These are phyloP conservation scores for Suillus brevipes DNA, from an alignment of 768 basidiomycete species.

Conservation along the genomic window DNA sequence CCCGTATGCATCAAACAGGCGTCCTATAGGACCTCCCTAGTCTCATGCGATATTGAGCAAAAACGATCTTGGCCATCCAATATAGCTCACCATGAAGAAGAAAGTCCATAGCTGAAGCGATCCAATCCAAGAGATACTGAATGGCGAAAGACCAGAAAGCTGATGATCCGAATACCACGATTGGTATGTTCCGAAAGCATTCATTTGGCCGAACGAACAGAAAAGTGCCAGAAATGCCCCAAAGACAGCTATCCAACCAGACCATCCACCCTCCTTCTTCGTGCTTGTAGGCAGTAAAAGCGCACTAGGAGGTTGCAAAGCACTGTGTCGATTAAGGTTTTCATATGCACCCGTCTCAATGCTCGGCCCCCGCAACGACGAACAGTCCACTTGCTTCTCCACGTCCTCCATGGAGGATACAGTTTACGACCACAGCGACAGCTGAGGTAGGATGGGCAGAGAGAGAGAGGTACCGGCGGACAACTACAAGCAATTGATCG, in stretches of 20 bases:
- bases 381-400: conserved; percentile 27
- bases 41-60: conserved; percentile 8
- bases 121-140: conserved; percentile 71
- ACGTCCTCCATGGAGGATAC: conserved; percentile 26
- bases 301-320: conserved; percentile 21
- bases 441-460: conserved; percentile 14
- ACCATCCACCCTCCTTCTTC: conserved; percentile 28
- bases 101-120: conserved; percentile 68
- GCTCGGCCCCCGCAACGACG: conserved; percentile 22
- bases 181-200: conserved; percentile 72
- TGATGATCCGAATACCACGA: conserved; percentile 66
- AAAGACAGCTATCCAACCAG: conserved; percentile 50
- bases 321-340: conserved; percentile 23
- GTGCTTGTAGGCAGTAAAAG: conserved; percentile 17
- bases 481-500: conserved; percentile 16
- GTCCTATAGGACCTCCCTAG: conserved; percentile 64
- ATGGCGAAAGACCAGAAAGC: conserved; percentile 47
- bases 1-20: conserved; percentile 59
- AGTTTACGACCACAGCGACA: conserved; percentile 11
- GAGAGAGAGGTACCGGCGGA: conserved; percentile 14
- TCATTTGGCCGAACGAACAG: conserved; percentile 72
- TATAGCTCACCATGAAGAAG: conserved; percentile 59
- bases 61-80: not conserved
- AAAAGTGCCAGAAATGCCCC: conserved; percentile 69
- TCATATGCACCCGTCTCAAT: conserved; percentile 21